These are phyloP conservation scores for Pisolithus orientalis DNA, from an alignment of 768 basidiomycete species.

Conservation along the genomic window DNA sequence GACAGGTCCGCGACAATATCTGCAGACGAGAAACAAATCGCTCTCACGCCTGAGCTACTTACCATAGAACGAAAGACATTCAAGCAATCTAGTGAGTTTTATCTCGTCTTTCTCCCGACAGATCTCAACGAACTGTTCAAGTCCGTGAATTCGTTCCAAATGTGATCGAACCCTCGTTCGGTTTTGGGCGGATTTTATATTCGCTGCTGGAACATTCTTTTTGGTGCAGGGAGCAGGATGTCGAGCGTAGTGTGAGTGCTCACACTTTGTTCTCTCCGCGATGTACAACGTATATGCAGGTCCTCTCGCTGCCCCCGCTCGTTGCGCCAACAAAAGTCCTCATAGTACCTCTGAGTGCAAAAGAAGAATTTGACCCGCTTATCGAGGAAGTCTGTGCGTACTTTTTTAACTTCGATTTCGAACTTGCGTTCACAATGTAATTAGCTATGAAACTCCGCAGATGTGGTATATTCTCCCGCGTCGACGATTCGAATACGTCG, in stretches of 20 bases:
- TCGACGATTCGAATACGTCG: constrained; percentile 91
- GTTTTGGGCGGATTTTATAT: constrained; percentile 93
- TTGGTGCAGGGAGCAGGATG: constrained; percentile 91
- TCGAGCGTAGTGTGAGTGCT: constrained; percentile 77
- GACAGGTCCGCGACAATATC: constrained; percentile 50
- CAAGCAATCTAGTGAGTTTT: constrained; percentile 71
- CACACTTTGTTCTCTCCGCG: not conserved
- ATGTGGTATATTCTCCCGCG: constrained; percentile 86
- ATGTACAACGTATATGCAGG: constrained; percentile 36
- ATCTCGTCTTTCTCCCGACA: constrained; percentile 4
- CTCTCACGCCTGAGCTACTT: constrained; percentile 66
- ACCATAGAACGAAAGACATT: constrained; percentile 78
- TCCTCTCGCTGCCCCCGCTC: constrained; percentile 82
- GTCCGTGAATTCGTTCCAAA: constrained; percentile 95
- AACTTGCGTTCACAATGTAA: constrained; percentile 3
- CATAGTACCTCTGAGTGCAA: constrained; percentile 89
- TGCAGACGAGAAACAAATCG: constrained; percentile 60
- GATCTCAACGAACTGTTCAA: constrained; percentile 30
- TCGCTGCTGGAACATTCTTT: constrained; percentile 91
- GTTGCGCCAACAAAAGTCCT: constrained; percentile 96
- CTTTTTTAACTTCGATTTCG: not conserved
- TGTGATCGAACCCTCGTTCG: constrained; percentile 98
- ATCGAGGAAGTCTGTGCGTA: constrained; percentile 87
- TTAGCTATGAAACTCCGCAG: constrained; percentile 81
- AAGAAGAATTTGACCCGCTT: constrained; percentile 77